phyloP scores from a whole-genome alignment of 257 asterid genomes.

The Henckelia pumila region DNA sequence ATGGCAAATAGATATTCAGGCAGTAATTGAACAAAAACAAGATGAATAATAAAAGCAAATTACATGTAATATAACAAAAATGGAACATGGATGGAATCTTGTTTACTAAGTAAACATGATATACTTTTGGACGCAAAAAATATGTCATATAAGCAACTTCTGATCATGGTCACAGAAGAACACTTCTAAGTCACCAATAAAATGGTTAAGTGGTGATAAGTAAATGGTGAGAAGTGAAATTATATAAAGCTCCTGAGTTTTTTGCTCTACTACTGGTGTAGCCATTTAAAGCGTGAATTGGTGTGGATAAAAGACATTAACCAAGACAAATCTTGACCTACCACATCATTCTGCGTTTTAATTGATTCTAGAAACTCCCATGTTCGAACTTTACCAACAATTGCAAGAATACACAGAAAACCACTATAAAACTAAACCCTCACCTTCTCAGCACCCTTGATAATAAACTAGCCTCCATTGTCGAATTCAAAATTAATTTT shows the following conservation, averaged over 20 bases:
- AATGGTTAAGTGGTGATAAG: background rate
- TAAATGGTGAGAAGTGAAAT: background rate
- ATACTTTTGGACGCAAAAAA: too few relatives aligned
- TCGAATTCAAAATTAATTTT: constrained; percentile 78
- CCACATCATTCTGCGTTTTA: background rate
- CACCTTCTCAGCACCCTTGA: constrained; percentile 99
- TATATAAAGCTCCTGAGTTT: background rate
- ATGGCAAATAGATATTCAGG: too few relatives aligned
- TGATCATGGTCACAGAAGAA: background rate
- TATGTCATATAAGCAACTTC: too few relatives aligned
- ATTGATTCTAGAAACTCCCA: background rate
- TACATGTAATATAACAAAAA: too few relatives aligned
- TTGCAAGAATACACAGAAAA: constrained; percentile 12
- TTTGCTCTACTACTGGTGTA: background rate
- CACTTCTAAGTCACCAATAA: background rate
- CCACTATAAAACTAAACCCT: constrained; percentile 18
- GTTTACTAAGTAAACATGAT: too few relatives aligned
- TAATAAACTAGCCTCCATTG: constrained; percentile 83
- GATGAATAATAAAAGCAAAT: too few relatives aligned
- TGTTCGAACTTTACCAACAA: background rate
- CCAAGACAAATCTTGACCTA: background rate
- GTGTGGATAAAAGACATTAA: background rate
- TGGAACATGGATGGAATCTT: too few relatives aligned
- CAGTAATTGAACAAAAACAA: too few relatives aligned
- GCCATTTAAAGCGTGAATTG: background rate